phyloP scores from a whole-genome alignment of 2,329 filamentous ascomycete species.

The Exophiala sp. region DNA sequence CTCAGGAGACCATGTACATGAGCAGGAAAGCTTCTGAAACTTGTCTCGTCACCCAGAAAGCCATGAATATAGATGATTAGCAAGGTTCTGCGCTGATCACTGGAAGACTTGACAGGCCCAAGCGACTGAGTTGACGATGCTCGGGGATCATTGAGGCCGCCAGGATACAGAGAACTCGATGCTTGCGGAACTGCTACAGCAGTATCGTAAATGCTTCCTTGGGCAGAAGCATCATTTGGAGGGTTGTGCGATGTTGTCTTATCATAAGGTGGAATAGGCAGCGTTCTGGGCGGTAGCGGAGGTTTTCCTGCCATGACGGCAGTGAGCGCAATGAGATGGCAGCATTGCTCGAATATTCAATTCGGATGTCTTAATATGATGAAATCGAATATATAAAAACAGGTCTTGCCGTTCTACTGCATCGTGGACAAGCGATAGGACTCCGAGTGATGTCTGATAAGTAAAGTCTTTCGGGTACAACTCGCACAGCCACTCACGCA shows the following conservation, averaged over 20 bases:
- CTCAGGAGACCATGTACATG: slow-evolving; percentile 76
- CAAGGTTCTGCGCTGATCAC: slow-evolving; percentile 49
- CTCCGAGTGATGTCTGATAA: no score
- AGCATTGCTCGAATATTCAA: neutral
- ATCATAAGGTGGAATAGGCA: neutral
- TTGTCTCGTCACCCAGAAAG: slow-evolving; percentile 84
- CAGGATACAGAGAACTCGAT: slow-evolving; percentile 3
- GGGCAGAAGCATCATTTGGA: neutral
- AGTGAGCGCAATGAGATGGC: neutral
- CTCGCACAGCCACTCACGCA: no score
- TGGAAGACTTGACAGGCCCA: slow-evolving; percentile 32
- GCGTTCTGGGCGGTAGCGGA: slow-evolving; percentile 11
- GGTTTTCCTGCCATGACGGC: slow-evolving; percentile 14
- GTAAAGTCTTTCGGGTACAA: no score
- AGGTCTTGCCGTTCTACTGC: no score
- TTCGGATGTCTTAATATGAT: no score
- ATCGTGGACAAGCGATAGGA: no score
- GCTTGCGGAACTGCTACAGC: neutral
- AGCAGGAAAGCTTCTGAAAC: slow-evolving; percentile 81
- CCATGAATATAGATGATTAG: slow-evolving; percentile 84
- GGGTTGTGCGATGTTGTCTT: neutral
- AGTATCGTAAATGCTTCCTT: neutral
- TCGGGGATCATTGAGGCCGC: slow-evolving; percentile 29
- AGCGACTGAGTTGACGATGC: slow-evolving; percentile 33
- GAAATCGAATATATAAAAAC: no score